Percentiles rank a stretch among this genome's conserved stretches.
Evolutionary conservation across 371 early-diverging fungal species (phyloP).

Genomic region (Mucor mucedo): DNA sequence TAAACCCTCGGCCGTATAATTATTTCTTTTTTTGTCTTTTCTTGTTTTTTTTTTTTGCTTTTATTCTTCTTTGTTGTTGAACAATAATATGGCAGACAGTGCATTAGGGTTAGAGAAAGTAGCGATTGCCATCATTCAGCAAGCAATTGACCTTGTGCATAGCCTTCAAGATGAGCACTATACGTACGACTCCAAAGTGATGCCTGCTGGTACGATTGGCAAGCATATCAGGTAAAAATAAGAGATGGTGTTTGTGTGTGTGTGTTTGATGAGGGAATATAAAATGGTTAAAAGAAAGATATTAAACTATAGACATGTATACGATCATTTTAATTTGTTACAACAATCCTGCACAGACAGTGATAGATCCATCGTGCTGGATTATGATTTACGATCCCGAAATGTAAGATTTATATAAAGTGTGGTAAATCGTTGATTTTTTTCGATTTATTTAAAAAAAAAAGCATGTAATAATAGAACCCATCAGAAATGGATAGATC

Average conservation of each 20-base stretch:
- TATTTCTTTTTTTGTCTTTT: neutral
- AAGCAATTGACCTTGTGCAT: slow-evolving; percentile 22
- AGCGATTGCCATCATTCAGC: slow-evolving; percentile 20
- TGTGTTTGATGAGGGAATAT: too few species aligned
- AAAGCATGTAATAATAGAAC: slow-evolving; percentile 13
- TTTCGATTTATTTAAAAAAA: neutral
- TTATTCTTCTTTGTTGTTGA: too few species aligned
- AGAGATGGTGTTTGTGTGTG: neutral
- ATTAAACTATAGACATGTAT: slow-evolving; percentile 33
- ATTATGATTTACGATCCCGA: slow-evolving; percentile 53
- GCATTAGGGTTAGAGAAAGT: slow-evolving; percentile 1
- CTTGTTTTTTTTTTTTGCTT: neutral
- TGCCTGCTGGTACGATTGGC: slow-evolving; percentile 69
- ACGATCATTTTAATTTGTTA: slow-evolving; percentile 49
- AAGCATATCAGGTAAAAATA: slow-evolving; percentile 67
- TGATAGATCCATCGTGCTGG: slow-evolving; percentile 27
- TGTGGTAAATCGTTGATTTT: too few species aligned
- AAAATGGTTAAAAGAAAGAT: too few species aligned
- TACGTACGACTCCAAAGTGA: slow-evolving; percentile 50
- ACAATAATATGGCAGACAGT: too few species aligned
- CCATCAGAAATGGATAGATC: slow-evolving; percentile 44
- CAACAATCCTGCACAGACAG: slow-evolving; percentile 27
- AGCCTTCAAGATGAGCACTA: slow-evolving; percentile 31
- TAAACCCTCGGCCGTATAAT: neutral
- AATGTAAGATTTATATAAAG: slow-evolving; percentile 36